These are phyloP conservation scores for Thalassiosira exigua DNA, from an alignment of 352 stramenopile species.

Conservation along the genomic window DNA sequence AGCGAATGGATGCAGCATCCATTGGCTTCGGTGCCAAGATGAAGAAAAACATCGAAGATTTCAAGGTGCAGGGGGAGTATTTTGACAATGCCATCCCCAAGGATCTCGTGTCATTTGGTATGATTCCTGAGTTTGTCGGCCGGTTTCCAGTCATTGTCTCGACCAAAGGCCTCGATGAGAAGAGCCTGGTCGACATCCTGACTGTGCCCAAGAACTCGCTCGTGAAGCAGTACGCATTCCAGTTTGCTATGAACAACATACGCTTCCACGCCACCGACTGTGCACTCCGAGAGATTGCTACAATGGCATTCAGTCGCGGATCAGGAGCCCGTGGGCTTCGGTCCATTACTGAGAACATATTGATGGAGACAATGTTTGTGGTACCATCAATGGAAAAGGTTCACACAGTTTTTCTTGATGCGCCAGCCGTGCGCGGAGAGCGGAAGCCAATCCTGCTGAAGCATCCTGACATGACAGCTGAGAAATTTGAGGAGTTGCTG, in stretches of 20 bases:
- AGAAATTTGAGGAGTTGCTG: constrained; percentile 78
- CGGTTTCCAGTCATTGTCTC: constrained; percentile 97
- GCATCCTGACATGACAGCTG: constrained; percentile 78
- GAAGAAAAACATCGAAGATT: constrained; percentile 86
- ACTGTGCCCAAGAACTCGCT: constrained; percentile 97
- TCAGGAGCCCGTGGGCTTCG: constrained; percentile 96
- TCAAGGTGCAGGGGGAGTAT: constrained; percentile 88
- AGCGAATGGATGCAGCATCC: constrained; percentile 91
- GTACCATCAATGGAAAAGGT: constrained; percentile 91
- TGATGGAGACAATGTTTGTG: constrained; percentile 97
- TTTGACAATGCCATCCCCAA: constrained; percentile 93
- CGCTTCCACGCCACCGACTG: constrained; percentile 95
- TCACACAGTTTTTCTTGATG: constrained; percentile 93
- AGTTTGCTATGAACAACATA: constrained; percentile 96
- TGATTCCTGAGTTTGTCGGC: constrained; percentile 99
- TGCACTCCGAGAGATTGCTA: constrained; percentile 93
- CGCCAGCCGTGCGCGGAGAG: constrained; percentile 89
- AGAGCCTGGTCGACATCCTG: constrained; percentile 94
- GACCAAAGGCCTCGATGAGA: constrained; percentile 90
- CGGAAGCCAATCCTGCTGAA: constrained; percentile 91
- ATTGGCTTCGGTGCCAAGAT: constrained; percentile 98
- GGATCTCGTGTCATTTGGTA: constrained; percentile 95
- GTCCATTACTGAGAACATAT: constrained; percentile 92
- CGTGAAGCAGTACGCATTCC: constrained; percentile 95
- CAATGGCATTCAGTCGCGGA: constrained; percentile 91